Evolutionary conservation across 1,139 yeast species (phyloP).

Genomic region (Saccharomyces hybrid): DNA sequence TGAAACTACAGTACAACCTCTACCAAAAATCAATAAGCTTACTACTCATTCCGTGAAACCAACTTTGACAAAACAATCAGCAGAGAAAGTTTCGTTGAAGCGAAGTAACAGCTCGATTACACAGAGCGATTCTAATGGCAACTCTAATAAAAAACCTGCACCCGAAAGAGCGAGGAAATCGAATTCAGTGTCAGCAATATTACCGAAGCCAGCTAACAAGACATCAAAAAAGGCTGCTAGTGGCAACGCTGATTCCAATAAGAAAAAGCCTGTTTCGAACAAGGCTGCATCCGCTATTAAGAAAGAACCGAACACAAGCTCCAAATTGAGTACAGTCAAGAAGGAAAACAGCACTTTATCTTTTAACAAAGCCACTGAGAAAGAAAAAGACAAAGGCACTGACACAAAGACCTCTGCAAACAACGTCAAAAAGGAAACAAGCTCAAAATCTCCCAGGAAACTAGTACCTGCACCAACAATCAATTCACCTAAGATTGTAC

Average conservation of each 20-base stretch:
- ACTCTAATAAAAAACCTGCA: background rate
- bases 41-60: background rate
- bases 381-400: conserved; percentile 12
- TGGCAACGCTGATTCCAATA: background rate
- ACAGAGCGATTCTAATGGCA: background rate
- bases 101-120: conserved; percentile 8
- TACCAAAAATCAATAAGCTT: background rate
- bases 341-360: background rate
- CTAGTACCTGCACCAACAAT: conserved; percentile 26
- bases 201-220: background rate
- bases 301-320: background rate
- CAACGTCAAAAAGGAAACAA: background rate
- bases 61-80: background rate
- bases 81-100: conserved; percentile 3
- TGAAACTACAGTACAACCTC: background rate
- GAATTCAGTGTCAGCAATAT: conserved; percentile 1
- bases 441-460: conserved; percentile 17
- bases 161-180: conserved; percentile 2
- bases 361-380: background rate
- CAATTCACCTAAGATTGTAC: conserved; percentile 23
- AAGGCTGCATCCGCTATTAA: background rate
- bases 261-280: background rate
- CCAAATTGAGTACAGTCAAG: background rate
- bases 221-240: background rate
- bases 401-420: background rate